Conservation (phyloP, 768 basidiomycete species). For the Gautieria morchelliformis region DNA sequence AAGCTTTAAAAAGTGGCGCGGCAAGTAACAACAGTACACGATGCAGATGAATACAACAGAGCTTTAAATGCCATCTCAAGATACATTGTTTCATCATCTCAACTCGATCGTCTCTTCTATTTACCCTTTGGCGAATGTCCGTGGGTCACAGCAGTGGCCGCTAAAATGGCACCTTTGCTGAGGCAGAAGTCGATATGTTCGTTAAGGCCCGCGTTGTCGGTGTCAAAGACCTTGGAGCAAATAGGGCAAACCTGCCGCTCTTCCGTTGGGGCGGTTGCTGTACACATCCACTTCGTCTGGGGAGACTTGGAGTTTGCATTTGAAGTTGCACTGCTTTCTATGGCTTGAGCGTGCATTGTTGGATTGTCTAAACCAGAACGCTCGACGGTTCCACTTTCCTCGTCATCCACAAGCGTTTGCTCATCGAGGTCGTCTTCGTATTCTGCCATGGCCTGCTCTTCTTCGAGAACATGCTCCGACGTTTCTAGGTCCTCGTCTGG, state of each 20-base stretch:
- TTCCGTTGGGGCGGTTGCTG: slow-evolving; percentile 1
- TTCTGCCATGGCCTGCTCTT: slow-evolving; percentile 7
- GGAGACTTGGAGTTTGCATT: not conserved
- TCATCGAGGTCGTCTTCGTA: slow-evolving; percentile 5
- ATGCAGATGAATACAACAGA: not conserved
- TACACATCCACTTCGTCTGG: not conserved
- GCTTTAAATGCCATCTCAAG: not conserved
- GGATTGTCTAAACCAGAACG: not conserved
- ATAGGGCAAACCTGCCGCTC: slow-evolving; percentile 55
- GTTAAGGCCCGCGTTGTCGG: slow-evolving; percentile 73
- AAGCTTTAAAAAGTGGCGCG: slow-evolving; percentile 72
- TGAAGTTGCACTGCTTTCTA: not conserved
- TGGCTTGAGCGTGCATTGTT: not conserved
- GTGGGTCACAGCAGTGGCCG: slow-evolving; percentile 41
- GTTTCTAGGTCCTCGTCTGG: not conserved
- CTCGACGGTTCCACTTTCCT: not conserved
- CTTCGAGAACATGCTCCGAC: not conserved
- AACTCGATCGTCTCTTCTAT: not conserved
- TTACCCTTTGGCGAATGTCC: not conserved
- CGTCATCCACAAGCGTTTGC: not conserved
- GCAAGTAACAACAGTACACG: slow-evolving; percentile 22
- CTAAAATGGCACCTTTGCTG: slow-evolving; percentile 64
- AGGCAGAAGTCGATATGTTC: slow-evolving; percentile 86
- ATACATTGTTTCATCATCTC: not conserved
- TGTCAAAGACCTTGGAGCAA: slow-evolving; percentile 49